A percentile compares a stretch with the other conserved stretches of the same genome.
These are phyloP conservation scores for Musa acuminata DNA, from an alignment of 176 grass and related monocot species.

Conservation along the genomic window DNA sequence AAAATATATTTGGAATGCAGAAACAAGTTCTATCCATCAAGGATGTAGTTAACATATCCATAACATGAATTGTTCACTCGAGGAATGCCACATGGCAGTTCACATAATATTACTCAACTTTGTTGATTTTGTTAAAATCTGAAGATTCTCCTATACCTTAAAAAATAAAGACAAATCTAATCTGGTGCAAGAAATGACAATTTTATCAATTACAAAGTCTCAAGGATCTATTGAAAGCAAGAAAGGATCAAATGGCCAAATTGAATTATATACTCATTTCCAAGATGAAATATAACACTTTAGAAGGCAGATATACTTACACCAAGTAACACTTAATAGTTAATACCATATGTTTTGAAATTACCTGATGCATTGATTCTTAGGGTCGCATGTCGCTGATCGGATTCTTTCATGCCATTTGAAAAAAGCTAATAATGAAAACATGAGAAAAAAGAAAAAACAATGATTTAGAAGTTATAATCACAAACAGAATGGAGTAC, in stretches of 20 bases:
- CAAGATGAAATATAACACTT: neutral
- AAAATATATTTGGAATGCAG: neutral
- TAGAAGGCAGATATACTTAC: neutral
- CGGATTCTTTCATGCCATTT: conserved; percentile 99
- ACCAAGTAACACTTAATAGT: neutral
- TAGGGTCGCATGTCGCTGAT: conserved; percentile 70
- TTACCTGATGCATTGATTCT: conserved; percentile 87
- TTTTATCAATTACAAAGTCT: neutral
- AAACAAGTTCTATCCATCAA: neutral
- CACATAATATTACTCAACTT: neutral
- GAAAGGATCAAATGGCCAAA: neutral
- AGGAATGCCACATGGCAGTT: neutral
- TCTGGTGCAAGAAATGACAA: neutral
- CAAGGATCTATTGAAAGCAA: neutral
- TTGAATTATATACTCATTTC: neutral
- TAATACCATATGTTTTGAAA: neutral
- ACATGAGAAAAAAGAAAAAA: conserved; percentile 2
- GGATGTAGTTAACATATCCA: neutral
- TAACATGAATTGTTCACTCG: neutral
- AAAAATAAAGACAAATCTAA: neutral
- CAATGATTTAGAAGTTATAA: conserved; percentile 6
- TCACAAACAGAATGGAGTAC: neutral
- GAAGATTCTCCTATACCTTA: neutral
- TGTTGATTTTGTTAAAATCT: too few relatives aligned
- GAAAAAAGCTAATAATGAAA: conserved; percentile 70